Base-by-base conservation (phyloP, 768 basidiomycete species). In the Hypholoma sublateritium region DNA sequence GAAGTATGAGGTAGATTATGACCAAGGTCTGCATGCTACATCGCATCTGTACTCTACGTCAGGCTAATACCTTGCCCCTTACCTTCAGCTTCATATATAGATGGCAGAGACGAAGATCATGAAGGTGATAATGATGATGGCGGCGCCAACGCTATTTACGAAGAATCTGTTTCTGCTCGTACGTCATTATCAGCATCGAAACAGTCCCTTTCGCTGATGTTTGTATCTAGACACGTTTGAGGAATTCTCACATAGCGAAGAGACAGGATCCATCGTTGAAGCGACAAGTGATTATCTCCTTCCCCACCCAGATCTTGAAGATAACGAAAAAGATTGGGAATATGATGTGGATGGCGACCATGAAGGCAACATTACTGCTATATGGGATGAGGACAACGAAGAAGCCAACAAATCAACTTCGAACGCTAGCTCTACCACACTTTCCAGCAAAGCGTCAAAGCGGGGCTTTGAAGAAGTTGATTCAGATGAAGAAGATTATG, bases 371-470 rank as follows among this genome's bases (percentile, higher is more conserved):
- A 39, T 53, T 35, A 57, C 55, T 17, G 53, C 59, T 62, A 61
- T 68, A 13, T 76, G 75, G 76, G 75, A 77, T 55, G 72, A 73
- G 50, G 69, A 71, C 21, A 66, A 70, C 42, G 75, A 80, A 39
- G 75, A 76, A 16, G 73, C 73, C 50, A 76, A 79, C 45, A 73
- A 77, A 25, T 73, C 77, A 13, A 70, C 68, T 7, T 83, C 81
- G 14, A 79, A 78, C 56, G 71, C 81, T 54, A 86, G 80, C 45
- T 85, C 80, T 16, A 70, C 76, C 47, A 84, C 84, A 1, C 70
- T 86, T 49, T 84, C 83, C 12, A 85, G 83, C 64, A 82, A 73
- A 63, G 73, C 80, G 39, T 84, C 84, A 13, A 88, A 88, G 69
- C 78, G 84, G 39, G 80, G 80, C 55, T 75, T 82, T 56, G 79